These are phyloP conservation scores for Plectosphaerella plurivora DNA, from an alignment of 2,329 filamentous ascomycete species.

Conservation along the genomic window DNA sequence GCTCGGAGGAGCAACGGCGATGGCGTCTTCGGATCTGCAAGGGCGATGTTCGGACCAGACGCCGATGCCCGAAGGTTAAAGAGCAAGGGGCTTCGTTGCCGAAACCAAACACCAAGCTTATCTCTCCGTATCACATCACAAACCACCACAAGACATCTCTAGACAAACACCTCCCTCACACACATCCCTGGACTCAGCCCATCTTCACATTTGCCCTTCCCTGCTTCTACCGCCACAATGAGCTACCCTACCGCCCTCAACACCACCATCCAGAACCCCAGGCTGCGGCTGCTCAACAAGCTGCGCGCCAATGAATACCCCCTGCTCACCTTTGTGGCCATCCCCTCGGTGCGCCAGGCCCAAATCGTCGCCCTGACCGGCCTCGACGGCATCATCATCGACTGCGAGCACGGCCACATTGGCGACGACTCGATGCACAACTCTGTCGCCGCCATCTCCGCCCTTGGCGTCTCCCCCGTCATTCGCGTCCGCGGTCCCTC, in stretches of 20 bases:
- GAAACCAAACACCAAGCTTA: background rate
- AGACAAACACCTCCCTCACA: background rate
- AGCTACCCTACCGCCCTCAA: background rate
- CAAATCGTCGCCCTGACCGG: constrained; percentile 45
- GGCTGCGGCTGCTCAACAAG: constrained; percentile 37
- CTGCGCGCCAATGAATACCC: constrained; percentile 32
- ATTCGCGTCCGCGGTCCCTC: constrained; percentile 30
- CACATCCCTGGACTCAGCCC: too few relatives aligned
- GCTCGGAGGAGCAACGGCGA: background rate
- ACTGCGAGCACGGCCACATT: constrained; percentile 3
- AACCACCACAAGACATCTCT: background rate
- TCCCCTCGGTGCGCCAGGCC: constrained; percentile 40
- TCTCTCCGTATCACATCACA: background rate
- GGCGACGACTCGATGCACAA: constrained; percentile 5
- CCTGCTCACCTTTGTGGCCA: constrained; percentile 43
- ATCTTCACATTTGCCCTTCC: background rate
- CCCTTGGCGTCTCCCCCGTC: constrained; percentile 28
- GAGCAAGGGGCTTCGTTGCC: background rate
- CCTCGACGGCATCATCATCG: constrained; percentile 36
- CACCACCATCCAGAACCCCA: constrained; percentile 31
- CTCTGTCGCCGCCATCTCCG: constrained; percentile 2
- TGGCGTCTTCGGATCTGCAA: background rate
- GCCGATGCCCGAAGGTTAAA: background rate
- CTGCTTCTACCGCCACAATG: background rate
- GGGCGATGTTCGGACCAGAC: background rate